A percentile compares a stretch with the other conserved stretches of the same genome.
phyloP scores from a whole-genome alignment of 2,329 filamentous ascomycete species.

The Aspergillus carbonarius region DNA sequence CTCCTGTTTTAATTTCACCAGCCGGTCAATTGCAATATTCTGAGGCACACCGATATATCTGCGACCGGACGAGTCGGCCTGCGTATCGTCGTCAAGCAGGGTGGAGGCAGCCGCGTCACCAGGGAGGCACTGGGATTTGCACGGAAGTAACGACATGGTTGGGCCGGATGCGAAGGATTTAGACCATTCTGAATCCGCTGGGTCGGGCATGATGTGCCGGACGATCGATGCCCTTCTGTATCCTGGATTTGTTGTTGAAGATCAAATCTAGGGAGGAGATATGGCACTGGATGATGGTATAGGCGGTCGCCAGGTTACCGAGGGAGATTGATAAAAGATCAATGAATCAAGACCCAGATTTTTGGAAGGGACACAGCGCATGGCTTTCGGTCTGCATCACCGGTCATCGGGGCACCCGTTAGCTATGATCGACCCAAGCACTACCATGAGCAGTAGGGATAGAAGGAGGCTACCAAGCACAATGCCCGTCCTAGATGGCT shows the following conservation, averaged over 20 bases:
- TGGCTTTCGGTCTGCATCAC: conserved; percentile 20
- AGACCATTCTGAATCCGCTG: conserved; percentile 33
- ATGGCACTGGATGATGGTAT: conserved; percentile 17
- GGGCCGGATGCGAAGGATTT: conserved; percentile 26
- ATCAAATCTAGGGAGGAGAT: background rate
- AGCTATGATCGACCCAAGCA: background rate
- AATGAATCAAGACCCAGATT: conserved; percentile 18
- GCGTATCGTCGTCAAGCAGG: conserved; percentile 24
- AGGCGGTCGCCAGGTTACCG: conserved; percentile 23
- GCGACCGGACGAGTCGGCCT: conserved; percentile 23
- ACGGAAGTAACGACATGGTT: conserved; percentile 30
- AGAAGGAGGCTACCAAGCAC: conserved; percentile 1
- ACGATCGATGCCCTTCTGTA: background rate
- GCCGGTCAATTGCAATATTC: conserved; percentile 59
- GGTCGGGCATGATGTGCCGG: conserved; percentile 30
- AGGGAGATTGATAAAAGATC: conserved; percentile 19
- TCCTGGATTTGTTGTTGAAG: background rate
- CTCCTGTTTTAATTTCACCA: conserved; percentile 59
- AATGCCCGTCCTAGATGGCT: conserved; percentile 12
- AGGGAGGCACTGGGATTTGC: conserved; percentile 31
- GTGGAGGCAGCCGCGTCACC: conserved; percentile 22
- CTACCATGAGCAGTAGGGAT: background rate
- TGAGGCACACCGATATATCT: conserved; percentile 50
- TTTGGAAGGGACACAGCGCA: conserved; percentile 24
- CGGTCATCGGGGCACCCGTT: background rate